A percentile compares a stretch with the other conserved stretches of the same genome.
Conservation (phyloP, 2,329 filamentous ascomycete genomes). For the Colletotrichum sp. region DNA sequence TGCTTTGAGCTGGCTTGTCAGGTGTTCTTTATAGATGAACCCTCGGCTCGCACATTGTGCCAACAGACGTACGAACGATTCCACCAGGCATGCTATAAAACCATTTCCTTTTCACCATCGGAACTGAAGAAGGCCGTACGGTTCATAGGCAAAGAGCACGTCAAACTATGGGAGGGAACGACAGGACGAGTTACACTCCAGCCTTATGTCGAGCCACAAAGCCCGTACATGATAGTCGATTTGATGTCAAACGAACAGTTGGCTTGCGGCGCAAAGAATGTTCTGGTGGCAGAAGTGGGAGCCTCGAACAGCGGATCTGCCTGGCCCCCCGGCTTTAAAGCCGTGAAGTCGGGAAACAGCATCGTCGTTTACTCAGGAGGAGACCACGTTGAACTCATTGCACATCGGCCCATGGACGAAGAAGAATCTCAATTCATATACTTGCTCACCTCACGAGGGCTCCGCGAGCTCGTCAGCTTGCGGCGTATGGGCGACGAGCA, state of each 20-base stretch:
- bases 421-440: neutral
- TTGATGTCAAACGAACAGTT: neutral
- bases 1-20: neutral
- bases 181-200: neutral
- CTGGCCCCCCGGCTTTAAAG: neutral
- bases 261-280: neutral
- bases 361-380: neutral
- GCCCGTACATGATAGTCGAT: neutral
- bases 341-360: neutral
- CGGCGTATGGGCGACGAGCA: neutral
- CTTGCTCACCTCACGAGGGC: neutral
- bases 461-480: neutral
- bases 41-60: neutral
- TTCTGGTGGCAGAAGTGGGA: neutral
- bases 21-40: neutral
- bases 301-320: neutral
- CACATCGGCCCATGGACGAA: neutral
- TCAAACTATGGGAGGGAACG: neutral
- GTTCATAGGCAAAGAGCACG: neutral
- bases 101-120: neutral
- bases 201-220: neutral
- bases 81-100: neutral
- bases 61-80: neutral
- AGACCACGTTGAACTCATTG: neutral
- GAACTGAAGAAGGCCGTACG: neutral